Conservation (phyloP, 1,139 yeast genomes). For the Lodderomyces theae region DNA sequence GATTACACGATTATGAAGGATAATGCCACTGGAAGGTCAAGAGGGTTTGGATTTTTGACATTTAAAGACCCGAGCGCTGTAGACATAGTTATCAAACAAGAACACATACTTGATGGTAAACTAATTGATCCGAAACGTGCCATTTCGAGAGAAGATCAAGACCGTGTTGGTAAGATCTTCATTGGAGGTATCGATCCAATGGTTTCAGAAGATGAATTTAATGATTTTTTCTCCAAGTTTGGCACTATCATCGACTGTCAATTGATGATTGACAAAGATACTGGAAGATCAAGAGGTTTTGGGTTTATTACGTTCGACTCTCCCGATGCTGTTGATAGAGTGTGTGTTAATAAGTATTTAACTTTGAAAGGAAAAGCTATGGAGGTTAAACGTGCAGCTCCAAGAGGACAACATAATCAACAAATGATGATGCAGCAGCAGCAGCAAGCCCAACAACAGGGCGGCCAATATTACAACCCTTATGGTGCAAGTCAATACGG, state of each 20-base stretch:
- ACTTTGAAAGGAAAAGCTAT: constrained; percentile 85
- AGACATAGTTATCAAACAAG: constrained; percentile 81
- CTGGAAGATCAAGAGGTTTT: constrained; percentile 96
- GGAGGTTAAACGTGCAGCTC: constrained; percentile 98
- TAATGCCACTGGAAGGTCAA: constrained; percentile 80
- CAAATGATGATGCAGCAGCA: constrained; percentile 41
- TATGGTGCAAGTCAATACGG: constrained; percentile 21
- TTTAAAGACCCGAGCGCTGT: constrained; percentile 82
- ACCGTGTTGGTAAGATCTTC: constrained; percentile 93
- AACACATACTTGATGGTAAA: constrained; percentile 92
- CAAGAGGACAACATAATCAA: constrained; percentile 60
- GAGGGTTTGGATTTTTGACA: constrained; percentile 96
- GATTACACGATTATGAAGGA: constrained; percentile 97
- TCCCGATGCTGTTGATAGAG: constrained; percentile 92
- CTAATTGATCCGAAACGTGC: constrained; percentile 98
- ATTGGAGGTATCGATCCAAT: constrained; percentile 98
- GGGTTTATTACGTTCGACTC: constrained; percentile 97
- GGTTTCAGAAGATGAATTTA: constrained; percentile 90
- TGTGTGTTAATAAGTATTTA: constrained; percentile 78
- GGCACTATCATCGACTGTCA: constrained; percentile 97
- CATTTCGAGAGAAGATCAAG: constrained; percentile 97
- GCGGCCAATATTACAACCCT: constrained; percentile 27
- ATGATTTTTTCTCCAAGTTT: constrained; percentile 81
- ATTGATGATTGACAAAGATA: constrained; percentile 95
- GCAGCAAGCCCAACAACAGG: constrained; percentile 21